Base-by-base conservation (phyloP, 306 rosid genomes). In the Nissolia schottii region DNA sequence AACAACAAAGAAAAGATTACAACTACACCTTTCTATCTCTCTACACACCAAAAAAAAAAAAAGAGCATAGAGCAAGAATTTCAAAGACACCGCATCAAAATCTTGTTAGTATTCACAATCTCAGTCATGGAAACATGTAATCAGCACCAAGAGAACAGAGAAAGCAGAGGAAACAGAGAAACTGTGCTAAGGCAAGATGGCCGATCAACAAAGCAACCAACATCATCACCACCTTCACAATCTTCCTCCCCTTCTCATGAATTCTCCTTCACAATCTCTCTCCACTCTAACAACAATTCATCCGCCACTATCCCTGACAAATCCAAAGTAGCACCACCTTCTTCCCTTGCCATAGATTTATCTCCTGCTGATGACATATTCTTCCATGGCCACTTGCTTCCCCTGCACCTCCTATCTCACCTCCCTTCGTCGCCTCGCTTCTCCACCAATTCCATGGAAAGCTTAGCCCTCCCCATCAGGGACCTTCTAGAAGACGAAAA, bases 311-410 rank as follows among this genome's bases (percentile, higher is more conserved):
- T 58, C 77, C 78, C 80, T 60, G 79, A 83, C 63, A 76, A 82
- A 65, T 38, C 87, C 83, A 78, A 76, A 67, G 9, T 77, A 8
- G 9, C 78, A 8, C 57, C 82, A 14, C 67, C 83, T 6, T 43
- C 89, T 67, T 82, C 94, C 3, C 80, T 83, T 46, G 97, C 97
- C 53, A 71, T 87, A 35, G 98, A 93, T 79, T 80, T 93, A 71
- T 83, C 98, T 38, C 98, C 98, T 0, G 98, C 98, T 3, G 98
- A 93, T 32, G 98, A 93, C 80, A 93, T 93, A 62, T 93, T 93
- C 92, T 93, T 91, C 88, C 98, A 89, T n/a, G 98, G 98, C 19
- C 98, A 91, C 76, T 76, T 93, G 78, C 97, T 93, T 37, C 98
- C 98, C 24, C 89, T 93, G 15, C 98, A 91, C 54, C 89, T 89